Conservation (phyloP, 164 flowering plant species). For the Stephania japonica region DNA sequence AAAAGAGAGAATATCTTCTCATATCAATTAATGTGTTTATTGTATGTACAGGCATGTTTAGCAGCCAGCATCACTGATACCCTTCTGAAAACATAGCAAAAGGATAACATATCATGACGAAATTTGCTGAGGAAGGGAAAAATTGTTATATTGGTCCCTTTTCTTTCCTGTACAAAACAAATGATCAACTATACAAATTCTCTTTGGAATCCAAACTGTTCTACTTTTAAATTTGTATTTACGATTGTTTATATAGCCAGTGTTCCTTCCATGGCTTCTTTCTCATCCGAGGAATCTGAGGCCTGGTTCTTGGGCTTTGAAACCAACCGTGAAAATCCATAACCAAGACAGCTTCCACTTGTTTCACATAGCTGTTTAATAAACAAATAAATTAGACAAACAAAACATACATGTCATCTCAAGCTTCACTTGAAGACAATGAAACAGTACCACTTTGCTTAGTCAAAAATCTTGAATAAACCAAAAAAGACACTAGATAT, state of each 20-base stretch:
- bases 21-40: background rate
- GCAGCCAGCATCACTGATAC: background rate
- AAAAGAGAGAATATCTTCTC: no score
- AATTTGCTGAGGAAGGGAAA: background rate
- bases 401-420: background rate
- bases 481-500: background rate
- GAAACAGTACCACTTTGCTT: background rate
- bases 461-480: background rate
- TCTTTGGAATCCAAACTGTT: background rate
- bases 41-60: background rate
- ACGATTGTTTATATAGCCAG: conserved; percentile 47
- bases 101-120: background rate
- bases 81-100: background rate
- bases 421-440: background rate
- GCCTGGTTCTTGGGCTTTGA: conserved; percentile 52
- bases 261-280: conserved; percentile 65
- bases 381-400: conserved; percentile 1
- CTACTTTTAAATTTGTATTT: background rate
- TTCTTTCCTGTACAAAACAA: background rate
- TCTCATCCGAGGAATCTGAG: conserved; percentile 65
- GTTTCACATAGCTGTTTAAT: conserved; percentile 70
- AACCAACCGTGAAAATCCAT: conserved; percentile 66
- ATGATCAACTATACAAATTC: conserved; percentile 8
- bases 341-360: conserved; percentile 94
- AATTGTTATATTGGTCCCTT: background rate